phyloP scores from a whole-genome alignment of 2,329 filamentous ascomycete genomes.

The Orbilia brochopaga region DNA sequence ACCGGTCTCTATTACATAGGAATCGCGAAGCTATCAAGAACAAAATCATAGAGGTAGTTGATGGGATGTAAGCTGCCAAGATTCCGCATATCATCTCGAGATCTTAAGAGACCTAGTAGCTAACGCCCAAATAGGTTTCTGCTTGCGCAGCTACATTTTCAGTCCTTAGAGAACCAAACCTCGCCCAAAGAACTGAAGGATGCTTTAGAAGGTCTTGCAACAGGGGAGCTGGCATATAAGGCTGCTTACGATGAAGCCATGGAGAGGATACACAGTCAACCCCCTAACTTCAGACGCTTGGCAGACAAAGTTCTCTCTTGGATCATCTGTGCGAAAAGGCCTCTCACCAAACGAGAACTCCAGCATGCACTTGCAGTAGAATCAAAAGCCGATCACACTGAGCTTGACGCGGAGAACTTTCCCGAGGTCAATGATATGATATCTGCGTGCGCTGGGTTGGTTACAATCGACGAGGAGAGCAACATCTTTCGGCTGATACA shows the following conservation, averaged over 20 bases:
- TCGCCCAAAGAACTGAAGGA: slow-evolving; percentile 56
- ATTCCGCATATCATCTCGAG: not conserved
- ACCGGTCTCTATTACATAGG: not conserved
- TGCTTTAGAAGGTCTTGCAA: slow-evolving; percentile 56
- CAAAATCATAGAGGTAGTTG: not conserved
- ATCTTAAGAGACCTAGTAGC: not conserved
- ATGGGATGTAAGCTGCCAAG: slow-evolving; percentile 12
- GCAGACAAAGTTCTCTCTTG: slow-evolving; percentile 13
- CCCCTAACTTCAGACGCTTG: not conserved
- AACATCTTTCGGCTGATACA: slow-evolving; percentile 16
- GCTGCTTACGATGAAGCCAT: slow-evolving; percentile 12
- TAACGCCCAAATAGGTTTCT: slow-evolving; percentile 57
- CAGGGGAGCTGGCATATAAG: slow-evolving; percentile 51
- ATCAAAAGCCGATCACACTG: not conserved
- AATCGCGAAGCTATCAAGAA: not conserved
- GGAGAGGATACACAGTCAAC: slow-evolving; percentile 5
- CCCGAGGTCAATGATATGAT: not conserved
- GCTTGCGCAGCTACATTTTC: slow-evolving; percentile 58
- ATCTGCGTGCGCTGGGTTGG: slow-evolving; percentile 12
- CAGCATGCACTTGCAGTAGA: slow-evolving; percentile 25
- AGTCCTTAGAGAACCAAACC: slow-evolving; percentile 56
- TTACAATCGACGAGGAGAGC: slow-evolving; percentile 15
- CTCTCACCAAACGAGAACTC: slow-evolving; percentile 14
- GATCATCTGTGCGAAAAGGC: slow-evolving; percentile 16
- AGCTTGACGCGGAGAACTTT: slow-evolving; percentile 14